Base-by-base conservation (phyloP, 345 rosid species). In the Eucalyptus camaldulensis region DNA sequence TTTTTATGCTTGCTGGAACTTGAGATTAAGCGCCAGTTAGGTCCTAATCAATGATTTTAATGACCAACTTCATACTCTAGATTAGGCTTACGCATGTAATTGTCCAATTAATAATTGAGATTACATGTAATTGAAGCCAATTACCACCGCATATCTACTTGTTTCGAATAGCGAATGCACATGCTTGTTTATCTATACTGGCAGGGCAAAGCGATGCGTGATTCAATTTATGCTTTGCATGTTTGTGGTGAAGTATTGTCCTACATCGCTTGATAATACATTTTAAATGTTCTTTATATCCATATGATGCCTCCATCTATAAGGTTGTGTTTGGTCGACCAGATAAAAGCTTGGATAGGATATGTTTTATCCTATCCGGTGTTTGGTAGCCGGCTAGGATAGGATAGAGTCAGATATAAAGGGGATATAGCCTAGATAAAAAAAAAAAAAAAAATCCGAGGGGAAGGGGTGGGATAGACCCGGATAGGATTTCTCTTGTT, bases 211-310 rank as follows among this genome's bases (percentile, higher is more conserved):
- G 6, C 13, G 2, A 69, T 69, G 80, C 7, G 16, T 69, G 43
- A 16, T 69, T 69, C 22, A 5, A 31, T 31, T 67, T 15, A 15
- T 16, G 12, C 10, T 67, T 31, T 67, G 40, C 80, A 31, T 16
- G 24, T 31, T 16, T 3, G 4, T 56, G 1, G 10, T 56, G 29
- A 56, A 56, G 13, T 56, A 24, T 56, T 22, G 3, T 24, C 29
- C 0, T 10, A 4, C 1, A 24, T 56, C 0, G 0, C 13, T 56
- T 0, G 6, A 56, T 24, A 24, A 56, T 24, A 24, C 0, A 0
- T 56, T 9, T 56, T 56, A 56, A 24, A 56, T 56, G 3, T 56
- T 56, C 1, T 10, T 56, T 56, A 0, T 56, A 56, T 22, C 24
- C 3, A 4, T 22, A 0, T 10, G 12, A 56, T 56, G 27, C 5